These are phyloP conservation scores for Logfia minima DNA, from an alignment of 129 eudicot genomes.

Conservation along the genomic window DNA sequence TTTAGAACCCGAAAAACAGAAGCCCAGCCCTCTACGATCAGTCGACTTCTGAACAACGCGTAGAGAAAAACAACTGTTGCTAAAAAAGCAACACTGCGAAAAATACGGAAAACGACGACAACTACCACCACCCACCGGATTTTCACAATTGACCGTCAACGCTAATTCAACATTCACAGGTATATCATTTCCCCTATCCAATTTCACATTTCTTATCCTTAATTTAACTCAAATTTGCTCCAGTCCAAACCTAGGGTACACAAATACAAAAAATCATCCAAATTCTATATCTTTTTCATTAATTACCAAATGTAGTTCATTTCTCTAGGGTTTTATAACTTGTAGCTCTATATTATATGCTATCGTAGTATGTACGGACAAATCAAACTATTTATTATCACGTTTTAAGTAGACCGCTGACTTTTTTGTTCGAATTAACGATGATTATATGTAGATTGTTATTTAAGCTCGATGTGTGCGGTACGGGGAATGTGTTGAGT, in stretches of 20 bases:
- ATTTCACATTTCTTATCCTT: constrained; percentile 15
- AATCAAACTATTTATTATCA: constrained; percentile 1
- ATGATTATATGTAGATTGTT: constrained; percentile 12
- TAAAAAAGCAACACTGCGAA: constrained; percentile 16
- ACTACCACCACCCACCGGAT: constrained; percentile 31
- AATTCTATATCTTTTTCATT: not conserved
- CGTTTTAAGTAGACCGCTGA: constrained; percentile 16
- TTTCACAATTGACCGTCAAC: not conserved
- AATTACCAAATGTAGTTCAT: constrained; percentile 27
- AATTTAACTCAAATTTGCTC: constrained; percentile 6
- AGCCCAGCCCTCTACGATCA: constrained; percentile 37
- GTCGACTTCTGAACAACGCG: constrained; percentile 35
- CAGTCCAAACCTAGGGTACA: constrained; percentile 26
- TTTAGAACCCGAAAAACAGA: constrained; percentile 9
- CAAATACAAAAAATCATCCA: not conserved
- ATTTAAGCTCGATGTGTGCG: not conserved
- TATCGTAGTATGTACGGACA: constrained; percentile 8
- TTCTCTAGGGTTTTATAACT: not conserved
- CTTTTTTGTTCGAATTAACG: constrained; percentile 25
- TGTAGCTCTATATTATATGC: not conserved
- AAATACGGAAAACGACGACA: constrained; percentile 27
- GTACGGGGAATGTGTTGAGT: constrained; percentile 14
- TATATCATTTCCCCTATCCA: constrained; percentile 34
- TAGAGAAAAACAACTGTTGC: not conserved
- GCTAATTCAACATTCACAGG: constrained; percentile 24